Evolutionary conservation across 345 rosid genomes (phyloP).

Genomic region (Eucalyptus pauciflora): DNA sequence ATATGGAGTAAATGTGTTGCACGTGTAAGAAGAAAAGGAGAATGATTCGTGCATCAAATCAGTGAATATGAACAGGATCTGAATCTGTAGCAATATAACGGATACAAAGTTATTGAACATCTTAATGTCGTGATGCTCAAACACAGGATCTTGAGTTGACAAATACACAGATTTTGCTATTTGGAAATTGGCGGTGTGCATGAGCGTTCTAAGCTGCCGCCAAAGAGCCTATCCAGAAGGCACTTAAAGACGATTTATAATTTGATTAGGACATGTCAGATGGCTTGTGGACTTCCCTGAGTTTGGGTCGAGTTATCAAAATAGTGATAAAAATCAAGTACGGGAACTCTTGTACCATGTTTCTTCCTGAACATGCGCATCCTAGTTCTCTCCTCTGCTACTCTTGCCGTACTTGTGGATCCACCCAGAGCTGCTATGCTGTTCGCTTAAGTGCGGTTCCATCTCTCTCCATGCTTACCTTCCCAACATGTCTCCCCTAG

Average conservation of each 20-base stretch:
- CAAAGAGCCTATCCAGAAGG: neutral
- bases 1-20: neutral
- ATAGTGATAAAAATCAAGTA: constrained; percentile 82
- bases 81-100: neutral
- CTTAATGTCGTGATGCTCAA: neutral
- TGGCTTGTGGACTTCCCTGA: constrained; percentile 58
- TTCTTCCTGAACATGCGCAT: constrained; percentile 55
- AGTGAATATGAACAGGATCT: neutral
- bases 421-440: constrained; percentile 80
- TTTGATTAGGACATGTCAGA: constrained; percentile 13
- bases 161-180: neutral
- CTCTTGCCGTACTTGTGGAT: constrained; percentile 93
- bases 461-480: constrained; percentile 66
- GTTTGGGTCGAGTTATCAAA: constrained; percentile 73
- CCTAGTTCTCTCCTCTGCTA: constrained; percentile 89
- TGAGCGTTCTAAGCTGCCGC: neutral
- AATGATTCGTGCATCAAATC: neutral
- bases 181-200: neutral
- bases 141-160: neutral
- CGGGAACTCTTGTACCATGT: constrained; percentile 95
- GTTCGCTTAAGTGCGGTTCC: constrained; percentile 94
- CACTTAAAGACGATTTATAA: neutral
- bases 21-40: neutral
- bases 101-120: neutral
- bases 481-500: constrained; percentile 97